Evolutionary conservation across 768 basidiomycete species (phyloP).

Genomic region (Omphalotus guepiniiformis): DNA sequence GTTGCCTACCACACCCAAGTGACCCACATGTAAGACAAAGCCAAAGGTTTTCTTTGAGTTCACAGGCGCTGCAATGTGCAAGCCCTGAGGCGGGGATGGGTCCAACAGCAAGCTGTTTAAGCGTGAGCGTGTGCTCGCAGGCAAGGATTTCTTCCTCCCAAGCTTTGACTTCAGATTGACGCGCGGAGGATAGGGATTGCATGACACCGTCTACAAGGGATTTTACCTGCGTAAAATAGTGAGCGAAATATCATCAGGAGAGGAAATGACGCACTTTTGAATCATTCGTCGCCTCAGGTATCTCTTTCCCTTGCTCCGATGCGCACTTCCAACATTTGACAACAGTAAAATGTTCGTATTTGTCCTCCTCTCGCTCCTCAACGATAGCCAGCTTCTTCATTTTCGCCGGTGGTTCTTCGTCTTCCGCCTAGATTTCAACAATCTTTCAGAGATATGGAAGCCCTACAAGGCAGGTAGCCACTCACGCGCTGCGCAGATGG

Average conservation of each 20-base stretch:
- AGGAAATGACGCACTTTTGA: slow-evolving; percentile 25
- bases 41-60: slow-evolving; percentile 91
- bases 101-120: slow-evolving; percentile 40
- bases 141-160: slow-evolving; percentile 94
- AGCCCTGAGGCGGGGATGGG: slow-evolving; percentile 58
- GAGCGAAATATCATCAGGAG: not conserved
- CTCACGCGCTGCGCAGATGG: slow-evolving; percentile 62
- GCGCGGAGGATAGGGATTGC: slow-evolving; percentile 80
- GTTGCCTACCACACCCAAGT: slow-evolving; percentile 85
- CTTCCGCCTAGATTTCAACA: slow-evolving; percentile 48
- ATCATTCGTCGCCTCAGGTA: slow-evolving; percentile 35
- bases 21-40: slow-evolving; percentile 89
- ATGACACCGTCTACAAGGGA: slow-evolving; percentile 64
- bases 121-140: slow-evolving; percentile 72
- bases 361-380: slow-evolving; percentile 86
- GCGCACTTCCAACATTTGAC: slow-evolving; percentile 81
- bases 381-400: slow-evolving; percentile 85
- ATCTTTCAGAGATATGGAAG: not conserved
- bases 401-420: slow-evolving; percentile 83
- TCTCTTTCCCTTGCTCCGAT: slow-evolving; percentile 38
- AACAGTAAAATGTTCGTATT: slow-evolving; percentile 63
- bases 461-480: no score
- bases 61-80: slow-evolving; percentile 78
- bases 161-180: slow-evolving; percentile 91
- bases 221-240: slow-evolving; percentile 37